These are phyloP conservation scores for Aschersonia sp. DNA, from an alignment of 2,329 filamentous ascomycete genomes.

Conservation along the genomic window DNA sequence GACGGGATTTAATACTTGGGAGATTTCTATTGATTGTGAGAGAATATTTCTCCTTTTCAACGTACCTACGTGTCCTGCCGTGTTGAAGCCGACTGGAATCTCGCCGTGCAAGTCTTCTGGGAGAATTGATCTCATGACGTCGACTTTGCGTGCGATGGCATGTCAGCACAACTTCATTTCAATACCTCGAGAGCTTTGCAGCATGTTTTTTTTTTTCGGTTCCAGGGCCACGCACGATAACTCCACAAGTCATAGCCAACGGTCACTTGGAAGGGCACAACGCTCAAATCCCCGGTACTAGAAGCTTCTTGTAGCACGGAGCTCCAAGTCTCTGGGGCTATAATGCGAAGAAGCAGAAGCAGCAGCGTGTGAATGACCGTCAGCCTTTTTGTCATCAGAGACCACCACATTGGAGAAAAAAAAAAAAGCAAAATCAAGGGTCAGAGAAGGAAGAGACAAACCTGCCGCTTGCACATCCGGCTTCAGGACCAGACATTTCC, in stretches of 20 bases:
- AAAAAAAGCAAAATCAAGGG: not conserved
- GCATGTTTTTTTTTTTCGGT: not conserved
- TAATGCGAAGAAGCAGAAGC: not conserved
- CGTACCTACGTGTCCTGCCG: constrained; percentile 73
- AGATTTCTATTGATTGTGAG: not conserved
- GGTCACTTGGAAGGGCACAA: constrained; percentile 62
- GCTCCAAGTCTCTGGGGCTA: constrained; percentile 59
- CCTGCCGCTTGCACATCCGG: constrained; percentile 35
- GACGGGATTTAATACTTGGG: no score
- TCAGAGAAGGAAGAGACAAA: not conserved
- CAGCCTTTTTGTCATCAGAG: no score
- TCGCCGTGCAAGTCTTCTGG: constrained; percentile 69
- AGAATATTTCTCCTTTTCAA: constrained; percentile 1
- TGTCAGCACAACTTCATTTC: no score
- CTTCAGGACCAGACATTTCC: constrained; percentile 46
- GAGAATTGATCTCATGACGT: constrained; percentile 70
- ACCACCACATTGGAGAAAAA: not conserved
- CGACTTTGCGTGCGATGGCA: constrained; percentile 32
- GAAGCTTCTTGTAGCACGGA: constrained; percentile 53
- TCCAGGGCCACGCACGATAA: constrained; percentile 42
- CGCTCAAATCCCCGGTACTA: constrained; percentile 48
- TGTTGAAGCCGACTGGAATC: constrained; percentile 73
- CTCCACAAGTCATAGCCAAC: constrained; percentile 80
- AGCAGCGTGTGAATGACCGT: no score
- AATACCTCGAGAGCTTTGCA: not conserved